Conservation (phyloP, 202 grass and related monocot species). For the Cymbopogon flexuosus region DNA sequence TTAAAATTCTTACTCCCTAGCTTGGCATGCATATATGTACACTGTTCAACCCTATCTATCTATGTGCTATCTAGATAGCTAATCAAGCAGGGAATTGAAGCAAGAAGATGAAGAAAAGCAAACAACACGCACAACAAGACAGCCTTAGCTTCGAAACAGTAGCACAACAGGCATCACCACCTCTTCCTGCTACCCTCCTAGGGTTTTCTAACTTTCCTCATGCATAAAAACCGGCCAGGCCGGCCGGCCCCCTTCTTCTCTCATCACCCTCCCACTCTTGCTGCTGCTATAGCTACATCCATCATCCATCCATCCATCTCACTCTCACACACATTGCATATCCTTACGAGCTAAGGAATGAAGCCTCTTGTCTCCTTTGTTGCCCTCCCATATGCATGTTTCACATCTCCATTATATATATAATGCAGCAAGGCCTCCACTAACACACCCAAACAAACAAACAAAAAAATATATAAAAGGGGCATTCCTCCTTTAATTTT, state of each 20-base stretch:
- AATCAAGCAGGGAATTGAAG: conserved; percentile 16
- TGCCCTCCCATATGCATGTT: conserved; percentile 36
- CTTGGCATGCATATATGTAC: background rate
- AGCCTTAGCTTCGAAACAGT: conserved; percentile 22
- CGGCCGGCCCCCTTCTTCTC: no score
- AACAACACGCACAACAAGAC: conserved; percentile 27
- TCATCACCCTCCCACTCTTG: background rate
- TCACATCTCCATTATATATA: conserved; percentile 53
- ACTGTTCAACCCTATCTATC: conserved; percentile 6
- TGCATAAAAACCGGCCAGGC: background rate
- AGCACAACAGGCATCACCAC: background rate
- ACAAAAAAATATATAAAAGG: background rate
- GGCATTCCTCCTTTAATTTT: conserved; percentile 37
- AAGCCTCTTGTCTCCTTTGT: background rate
- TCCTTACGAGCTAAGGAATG: conserved; percentile 41
- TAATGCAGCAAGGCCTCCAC: conserved; percentile 41
- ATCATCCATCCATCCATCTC: conserved; percentile 22
- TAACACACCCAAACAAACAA: conserved; percentile 26
- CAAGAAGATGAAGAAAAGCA: background rate
- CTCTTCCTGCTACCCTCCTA: conserved; percentile 16
- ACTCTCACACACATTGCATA: background rate
- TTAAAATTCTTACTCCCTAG: background rate
- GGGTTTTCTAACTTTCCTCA: conserved; percentile 40
- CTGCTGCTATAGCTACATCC: background rate
- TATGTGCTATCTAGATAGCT: background rate